A percentile compares a stretch with the other conserved stretches of the same genome.
Conservation (phyloP, 257 asterid genomes). For the Scutellaria minor region DNA sequence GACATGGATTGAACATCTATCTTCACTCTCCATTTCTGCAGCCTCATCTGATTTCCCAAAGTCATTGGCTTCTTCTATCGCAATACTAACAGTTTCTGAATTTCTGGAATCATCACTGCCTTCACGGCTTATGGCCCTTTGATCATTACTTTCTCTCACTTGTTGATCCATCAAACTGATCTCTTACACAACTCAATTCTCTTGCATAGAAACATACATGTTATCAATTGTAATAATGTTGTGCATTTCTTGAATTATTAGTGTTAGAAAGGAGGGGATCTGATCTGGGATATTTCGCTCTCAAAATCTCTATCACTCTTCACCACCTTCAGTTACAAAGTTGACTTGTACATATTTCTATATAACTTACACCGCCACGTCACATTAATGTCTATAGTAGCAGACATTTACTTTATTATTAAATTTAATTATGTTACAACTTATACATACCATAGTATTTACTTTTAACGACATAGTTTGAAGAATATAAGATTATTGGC, state of each 20-base stretch:
- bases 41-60: conserved; percentile 17
- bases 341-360: conserved; percentile 32
- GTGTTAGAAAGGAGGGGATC: conserved; percentile 13
- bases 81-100: conserved; percentile 28
- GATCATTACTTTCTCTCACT: conserved; percentile 9
- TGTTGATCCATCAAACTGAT: conserved; percentile 35
- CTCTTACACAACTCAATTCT: not conserved
- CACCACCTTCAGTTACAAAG: conserved; percentile 22
- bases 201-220: not conserved
- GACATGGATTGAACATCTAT: conserved; percentile 43
- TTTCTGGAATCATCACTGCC: conserved; percentile 9
- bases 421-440: no score
- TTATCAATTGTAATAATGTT: no score
- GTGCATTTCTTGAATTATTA: conserved; percentile 22
- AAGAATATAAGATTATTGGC: no score
- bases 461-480: no score
- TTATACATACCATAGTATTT: no score
- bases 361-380: not conserved
- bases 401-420: no score
- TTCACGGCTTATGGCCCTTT: not conserved
- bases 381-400: no score
- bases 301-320: conserved; percentile 11
- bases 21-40: conserved; percentile 31
- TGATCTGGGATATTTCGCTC: conserved; percentile 32
- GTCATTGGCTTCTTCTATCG: conserved; percentile 3